These are phyloP conservation scores for Thelonectria rubi DNA, from an alignment of 2,329 filamentous ascomycete species.

Conservation along the genomic window DNA sequence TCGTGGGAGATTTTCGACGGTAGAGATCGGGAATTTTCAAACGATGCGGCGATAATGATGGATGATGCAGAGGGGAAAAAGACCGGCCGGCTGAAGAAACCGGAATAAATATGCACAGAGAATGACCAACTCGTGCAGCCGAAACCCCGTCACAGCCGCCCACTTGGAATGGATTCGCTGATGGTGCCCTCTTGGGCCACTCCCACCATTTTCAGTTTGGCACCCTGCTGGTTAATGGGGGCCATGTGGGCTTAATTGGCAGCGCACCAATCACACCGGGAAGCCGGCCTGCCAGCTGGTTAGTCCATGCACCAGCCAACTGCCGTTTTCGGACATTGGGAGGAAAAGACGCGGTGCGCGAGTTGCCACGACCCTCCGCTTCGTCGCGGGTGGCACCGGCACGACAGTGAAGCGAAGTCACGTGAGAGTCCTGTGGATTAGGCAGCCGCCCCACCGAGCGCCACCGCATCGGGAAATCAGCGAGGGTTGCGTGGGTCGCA, in stretches of 20 bases:
- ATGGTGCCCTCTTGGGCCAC: too few species aligned
- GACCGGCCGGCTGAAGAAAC: neutral
- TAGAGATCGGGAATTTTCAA: neutral
- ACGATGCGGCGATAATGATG: neutral
- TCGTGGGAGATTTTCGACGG: constrained; percentile 28
- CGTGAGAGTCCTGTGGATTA: constrained; percentile 46
- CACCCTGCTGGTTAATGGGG: constrained; percentile 2
- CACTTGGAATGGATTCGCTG: neutral
- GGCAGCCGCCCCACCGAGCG: constrained; percentile 45
- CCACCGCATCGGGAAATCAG: neutral
- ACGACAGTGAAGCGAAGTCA: constrained; percentile 50
- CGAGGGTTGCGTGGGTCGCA: neutral
- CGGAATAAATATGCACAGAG: neutral
- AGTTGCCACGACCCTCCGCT: constrained; percentile 31
- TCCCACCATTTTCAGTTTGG: neutral
- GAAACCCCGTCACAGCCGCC: neutral
- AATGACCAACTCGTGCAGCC: constrained; percentile 1
- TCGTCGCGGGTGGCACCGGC: constrained; percentile 37
- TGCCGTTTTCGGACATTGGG: constrained; percentile 8
- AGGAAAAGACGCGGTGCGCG: constrained; percentile 17
- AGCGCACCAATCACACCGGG: neutral
- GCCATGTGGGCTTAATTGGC: constrained; percentile 6
- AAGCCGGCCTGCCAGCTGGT: constrained; percentile 1
- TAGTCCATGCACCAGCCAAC: constrained; percentile 10
- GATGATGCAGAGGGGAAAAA: neutral